phyloP scores from a whole-genome alignment of 2,329 filamentous ascomycete genomes.

The Tolypocladium ovalisporum region DNA sequence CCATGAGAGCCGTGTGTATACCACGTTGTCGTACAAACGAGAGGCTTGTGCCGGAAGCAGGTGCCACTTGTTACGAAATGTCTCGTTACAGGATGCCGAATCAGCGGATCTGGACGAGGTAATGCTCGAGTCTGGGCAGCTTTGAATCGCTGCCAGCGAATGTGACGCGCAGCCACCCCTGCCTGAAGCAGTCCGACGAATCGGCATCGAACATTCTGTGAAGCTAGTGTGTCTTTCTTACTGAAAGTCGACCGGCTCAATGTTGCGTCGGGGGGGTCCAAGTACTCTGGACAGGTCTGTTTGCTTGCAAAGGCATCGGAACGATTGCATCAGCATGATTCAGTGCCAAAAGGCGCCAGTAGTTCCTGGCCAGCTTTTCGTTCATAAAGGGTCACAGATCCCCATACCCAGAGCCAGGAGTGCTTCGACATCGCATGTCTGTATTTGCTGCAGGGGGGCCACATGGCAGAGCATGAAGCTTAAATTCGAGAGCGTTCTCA shows the following conservation, averaged over 20 bases:
- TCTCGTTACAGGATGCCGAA: not conserved
- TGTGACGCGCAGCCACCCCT: not conserved
- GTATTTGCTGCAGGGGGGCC: not conserved
- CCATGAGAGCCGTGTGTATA: not conserved
- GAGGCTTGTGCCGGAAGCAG: not conserved
- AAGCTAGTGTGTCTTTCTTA: no score
- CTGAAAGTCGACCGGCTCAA: no score
- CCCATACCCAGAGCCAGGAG: no score
- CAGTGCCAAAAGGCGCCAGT: not conserved
- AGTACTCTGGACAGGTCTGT: not conserved
- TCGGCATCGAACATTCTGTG: not conserved
- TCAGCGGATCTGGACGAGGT: not conserved
- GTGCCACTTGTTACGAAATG: not conserved
- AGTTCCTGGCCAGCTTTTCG: no score
- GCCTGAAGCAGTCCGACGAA: not conserved
- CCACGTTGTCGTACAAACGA: not conserved
- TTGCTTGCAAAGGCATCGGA: not conserved
- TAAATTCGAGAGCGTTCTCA: not conserved
- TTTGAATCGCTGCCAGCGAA: not conserved
- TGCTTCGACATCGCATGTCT: not conserved
- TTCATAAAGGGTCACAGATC: not conserved
- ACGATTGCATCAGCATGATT: no score
- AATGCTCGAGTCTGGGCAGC: not conserved
- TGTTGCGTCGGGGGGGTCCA: not conserved
- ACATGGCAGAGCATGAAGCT: constrained; percentile 1